Percentiles rank a stretch among this genome's conserved stretches.
phyloP scores from a whole-genome alignment of 140 eudicot species.

The Ambrosia hybrid region DNA sequence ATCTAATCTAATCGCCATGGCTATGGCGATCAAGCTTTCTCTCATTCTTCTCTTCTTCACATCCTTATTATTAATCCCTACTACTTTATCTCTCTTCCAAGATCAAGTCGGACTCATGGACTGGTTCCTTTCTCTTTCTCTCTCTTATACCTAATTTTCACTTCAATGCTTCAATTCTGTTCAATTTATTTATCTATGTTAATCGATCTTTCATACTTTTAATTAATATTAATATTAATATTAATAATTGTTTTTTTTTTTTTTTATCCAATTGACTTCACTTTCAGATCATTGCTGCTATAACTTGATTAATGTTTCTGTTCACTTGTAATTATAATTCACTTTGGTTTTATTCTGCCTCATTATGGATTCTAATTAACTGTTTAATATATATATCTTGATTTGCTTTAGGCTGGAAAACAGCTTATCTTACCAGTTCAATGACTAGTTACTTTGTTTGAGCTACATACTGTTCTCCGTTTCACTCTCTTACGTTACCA shows the following conservation, averaged over 20 bases:
- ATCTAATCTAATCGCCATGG: too few relatives aligned
- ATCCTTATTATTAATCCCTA: constrained; percentile 27
- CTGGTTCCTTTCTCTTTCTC: constrained; percentile 51
- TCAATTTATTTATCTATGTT: too few relatives aligned
- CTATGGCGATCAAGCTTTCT: constrained; percentile 83
- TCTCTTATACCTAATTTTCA: not conserved
- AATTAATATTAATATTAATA: too few relatives aligned
- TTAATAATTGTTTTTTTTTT: too few relatives aligned
- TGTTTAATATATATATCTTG: too few relatives aligned
- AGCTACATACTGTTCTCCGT: not conserved
- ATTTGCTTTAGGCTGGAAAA: not conserved
- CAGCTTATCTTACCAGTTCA: not conserved
- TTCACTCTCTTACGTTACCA: constrained; percentile 1
- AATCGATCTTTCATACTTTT: too few relatives aligned
- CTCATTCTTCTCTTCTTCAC: constrained; percentile 40
- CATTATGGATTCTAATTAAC: too few relatives aligned
- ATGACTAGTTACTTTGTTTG: not conserved
- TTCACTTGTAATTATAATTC: too few relatives aligned
- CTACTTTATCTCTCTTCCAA: constrained; percentile 58
- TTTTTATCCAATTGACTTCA: too few relatives aligned
- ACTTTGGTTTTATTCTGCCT: too few relatives aligned
- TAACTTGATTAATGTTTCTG: not conserved
- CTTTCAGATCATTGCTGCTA: not conserved
- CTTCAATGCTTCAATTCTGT: too few relatives aligned
- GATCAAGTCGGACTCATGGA: constrained; percentile 98